Base-by-base conservation (phyloP, 1,284 basidiomycete genomes). In the Bjerkandera adusta region DNA sequence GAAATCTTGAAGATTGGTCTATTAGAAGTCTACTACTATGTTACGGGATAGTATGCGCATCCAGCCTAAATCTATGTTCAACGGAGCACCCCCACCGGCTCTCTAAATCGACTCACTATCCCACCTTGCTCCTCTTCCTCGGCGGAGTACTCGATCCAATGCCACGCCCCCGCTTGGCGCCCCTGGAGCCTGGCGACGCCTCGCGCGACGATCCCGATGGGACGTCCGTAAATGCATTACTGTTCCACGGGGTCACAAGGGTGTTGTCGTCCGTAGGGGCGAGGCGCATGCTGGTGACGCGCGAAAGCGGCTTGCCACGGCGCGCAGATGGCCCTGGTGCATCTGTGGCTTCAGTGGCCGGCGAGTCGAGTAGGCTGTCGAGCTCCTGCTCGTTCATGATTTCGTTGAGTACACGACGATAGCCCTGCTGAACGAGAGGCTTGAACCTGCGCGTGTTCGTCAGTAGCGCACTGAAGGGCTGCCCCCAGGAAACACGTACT, bases 341-440 rank as follows among this genome's bases (percentile, higher is more conserved):
- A 25, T 66, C 62, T 2, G 60, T 54, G 2, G 58, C 58, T 5
- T 65, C 50, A 3, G 51, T 50, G 24, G 46, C 63, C 15, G 57
- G 48, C 21, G 52, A 43, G 15, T 38, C 35, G 27, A 38, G 32
- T 36, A 35, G 29, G 18, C 47, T 43, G 7, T 39, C 36, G 10
- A n/a, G 24, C n/a, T 36, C 22, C 15, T 37, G 39, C 21, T 35
- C 24, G 11, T 46, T 29, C 16, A 32, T 12, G 45, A 50, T 37
- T 27, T 57, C 45, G 30, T 59, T 60, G 7, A 84, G 55, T 5
- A 87, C 68, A 1, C 68, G 68, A 13, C 82, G 73, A 57, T 85
- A 90, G 1, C 81, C 87, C 0, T 73, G 73, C 57, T 89, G 86
- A 2, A 89, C 72, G 7, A 85, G 63, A 3, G 77, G 77, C 36